phyloP scores from a whole-genome alignment of 1,284 basidiomycete genomes.

The Vanrija sp. region DNA sequence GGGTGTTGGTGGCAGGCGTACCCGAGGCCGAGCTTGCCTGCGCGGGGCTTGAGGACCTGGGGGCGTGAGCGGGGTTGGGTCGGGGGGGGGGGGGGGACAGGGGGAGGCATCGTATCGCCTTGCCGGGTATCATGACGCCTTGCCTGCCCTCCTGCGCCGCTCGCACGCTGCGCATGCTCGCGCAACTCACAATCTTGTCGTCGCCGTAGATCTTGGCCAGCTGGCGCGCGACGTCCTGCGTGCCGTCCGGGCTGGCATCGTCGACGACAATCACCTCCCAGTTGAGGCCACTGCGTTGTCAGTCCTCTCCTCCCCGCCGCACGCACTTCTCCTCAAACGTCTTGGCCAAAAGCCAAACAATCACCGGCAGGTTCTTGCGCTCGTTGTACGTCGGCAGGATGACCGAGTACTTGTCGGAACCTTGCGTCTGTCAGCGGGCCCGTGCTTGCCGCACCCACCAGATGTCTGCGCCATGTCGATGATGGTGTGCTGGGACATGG shows the following conservation, averaged over 20 bases:
- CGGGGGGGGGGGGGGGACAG: not conserved
- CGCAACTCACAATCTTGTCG: conserved; percentile 66
- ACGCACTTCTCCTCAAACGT: conserved; percentile 70
- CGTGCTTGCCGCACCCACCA: too few species aligned
- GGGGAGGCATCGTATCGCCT: not conserved
- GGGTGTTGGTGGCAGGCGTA: conserved; percentile 39
- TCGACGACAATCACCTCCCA: conserved; percentile 91
- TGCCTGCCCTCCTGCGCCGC: not conserved
- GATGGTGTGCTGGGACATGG: too few species aligned
- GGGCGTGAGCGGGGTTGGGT: not conserved
- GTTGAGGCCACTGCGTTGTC: conserved; percentile 52
- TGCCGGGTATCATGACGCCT: not conserved
- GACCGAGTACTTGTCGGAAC: conserved; percentile 67
- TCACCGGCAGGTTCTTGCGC: conserved; percentile 82
- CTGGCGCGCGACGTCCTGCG: conserved; percentile 77
- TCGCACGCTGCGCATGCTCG: not conserved
- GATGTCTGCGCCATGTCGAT: too few species aligned
- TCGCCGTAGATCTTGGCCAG: conserved; percentile 73
- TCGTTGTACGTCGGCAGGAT: conserved; percentile 92
- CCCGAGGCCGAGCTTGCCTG: conserved; percentile 86
- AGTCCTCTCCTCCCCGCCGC: not conserved
- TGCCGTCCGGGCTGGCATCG: conserved; percentile 86
- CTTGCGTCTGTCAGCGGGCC: conserved; percentile 5
- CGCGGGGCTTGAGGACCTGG: conserved; percentile 73
- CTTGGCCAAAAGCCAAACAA: conserved; percentile 73